Base-by-base conservation (phyloP, 1,284 basidiomycete species). In the Sporisorium reilianum region DNA sequence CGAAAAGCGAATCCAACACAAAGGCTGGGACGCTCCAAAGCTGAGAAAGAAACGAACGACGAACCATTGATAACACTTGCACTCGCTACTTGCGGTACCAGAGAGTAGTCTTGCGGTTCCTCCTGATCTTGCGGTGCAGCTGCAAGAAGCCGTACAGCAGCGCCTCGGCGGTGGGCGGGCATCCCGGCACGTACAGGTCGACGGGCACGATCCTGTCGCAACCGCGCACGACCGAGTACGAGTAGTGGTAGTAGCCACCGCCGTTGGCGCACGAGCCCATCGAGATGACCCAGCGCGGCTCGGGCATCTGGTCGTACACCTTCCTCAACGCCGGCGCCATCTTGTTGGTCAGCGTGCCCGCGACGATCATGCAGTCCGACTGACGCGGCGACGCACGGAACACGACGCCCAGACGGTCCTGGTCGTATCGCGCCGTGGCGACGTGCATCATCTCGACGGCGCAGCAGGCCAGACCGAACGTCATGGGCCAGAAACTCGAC, bases 241-340 rank as follows among this genome's bases (percentile, higher is more conserved):
- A 97, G 87, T 98, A 95, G 86, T 82, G 81, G 76, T 97, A 98
- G 88, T 98, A 99, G 11, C 95, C 96, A 68, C 95, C 95, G 40
- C 96, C 96, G 86, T 99, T 99, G 23, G 97, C 97, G 85, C 97
- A 99, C 14, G 94, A 97, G 53, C 97, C 97, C 97, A 99, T 99
- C 28, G 94, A 97, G 84, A 99, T 93, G 63, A 99, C 97, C 96
- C 96, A 99, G 26, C 81, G 80, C 26, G 78, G 85, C 73, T 83
- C 70, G 54, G 83, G 85, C 84, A 86, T 86, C 76, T 81, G 78
- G 66, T 79, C 75, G 71, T 82, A 71, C 71, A 74, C 83, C 73
- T 77, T 68, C 51, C 77, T 59, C 67, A 73, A 64, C 50, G 78
- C 75, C 1, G 97, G 97, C 5, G 95, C 97, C 97, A 99, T 99